Evolutionary conservation across 257 asterid species (phyloP), one percentile per base, ranked within the genome.

Genomic region (Solanum clarkiae): DNA sequence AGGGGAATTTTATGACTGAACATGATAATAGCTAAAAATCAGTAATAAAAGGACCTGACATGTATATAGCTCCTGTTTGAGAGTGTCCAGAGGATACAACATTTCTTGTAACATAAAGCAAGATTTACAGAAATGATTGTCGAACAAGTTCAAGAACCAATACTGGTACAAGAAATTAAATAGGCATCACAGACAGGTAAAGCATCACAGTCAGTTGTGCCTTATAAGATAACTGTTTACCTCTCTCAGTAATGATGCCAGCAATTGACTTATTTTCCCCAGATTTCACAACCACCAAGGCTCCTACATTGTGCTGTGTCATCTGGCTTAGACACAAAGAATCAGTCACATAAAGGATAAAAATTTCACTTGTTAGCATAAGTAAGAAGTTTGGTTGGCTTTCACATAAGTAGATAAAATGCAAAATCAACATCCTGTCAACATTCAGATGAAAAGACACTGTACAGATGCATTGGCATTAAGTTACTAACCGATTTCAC

Each of bases 301-400:
- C 99, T 89, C 99, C 99, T 63, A 96, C 99, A 88, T 96, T 96
- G 94, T 96, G 96, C 82, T 92, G 98, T 68, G 99, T 96, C 99
- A 96, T 96, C 99, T 96, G 92, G 92, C 89, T 54, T 32, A 84
- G 40, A n/a, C 6, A 49, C 63, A 77, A 5, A 77, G 63, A 77
- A 77, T 77, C 16, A 24, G 45, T 77, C 49, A 5, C 18, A 75
- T 59, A 47, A 14, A n/a, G 13, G 40, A 71, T 71, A 66, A 74
- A 22, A 45, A 1, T 36, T 68, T 13, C n/a, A 14, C 22, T 15
- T 32, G 13, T 16, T 69, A 32, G 51, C 79, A 69, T 16, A 36
- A 15, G 79, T 24, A 63, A 26, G 71, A 63, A 63, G 26, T 36
- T 40, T 40, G 53, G 79, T 40, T 53, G 16, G 56, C 57, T 74